Evolutionary conservation across 2,329 filamentous ascomycete genomes (phyloP), one percentile per base, ranked within the genome.

Genomic region (Diaporthe ilicicola): DNA sequence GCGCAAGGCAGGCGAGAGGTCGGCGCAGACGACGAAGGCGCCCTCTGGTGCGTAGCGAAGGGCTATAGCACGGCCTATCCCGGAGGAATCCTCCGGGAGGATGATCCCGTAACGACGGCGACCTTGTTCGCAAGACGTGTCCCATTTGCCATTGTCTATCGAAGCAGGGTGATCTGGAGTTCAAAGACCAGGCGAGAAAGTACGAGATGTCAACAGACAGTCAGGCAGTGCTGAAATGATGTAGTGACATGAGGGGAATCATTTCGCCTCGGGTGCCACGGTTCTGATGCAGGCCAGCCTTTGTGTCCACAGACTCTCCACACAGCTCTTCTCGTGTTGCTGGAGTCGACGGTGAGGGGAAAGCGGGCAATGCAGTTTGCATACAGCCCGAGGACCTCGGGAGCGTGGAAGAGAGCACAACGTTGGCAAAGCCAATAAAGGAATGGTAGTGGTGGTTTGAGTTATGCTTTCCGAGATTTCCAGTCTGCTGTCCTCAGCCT

Each of bases 11-110:
- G 59, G 64, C 17, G 64, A 53, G 48, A 53, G 48, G 64, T 53
- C 64, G 9, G 64, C 64, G 34, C 64, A 62, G 19, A 67, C 22
- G 37, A 67, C 64, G 9, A 32, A 55, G n/a, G 64, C 64, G 22
- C 64, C 64, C 32, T 67, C 64, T 8, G 34, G 46, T n/a, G 48
- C 64, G 24, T 55, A 67, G 5, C 64, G 64, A 10, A 67, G n/a
- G 12, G 64, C 51, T 19, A 53, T 44, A 12, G 64, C 46, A 6
- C 64, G 64, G 4, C 64, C 64, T 39, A 67, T 51, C 5, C 64
- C 64, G 27, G 64, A 67, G 10, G 51, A 67, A 12, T n/a, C n/a
- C n/a, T 51, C 5, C 64, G 46, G 27, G 64, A 67, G 10, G 51
- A 67, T 6, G 64, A 55, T 10, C 64, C 64, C 34, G 64, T 67